A percentile compares a stretch with the other conserved stretches of the same genome.
Conservation (phyloP, 345 rosid genomes). For the Conringia planisiliqua region DNA sequence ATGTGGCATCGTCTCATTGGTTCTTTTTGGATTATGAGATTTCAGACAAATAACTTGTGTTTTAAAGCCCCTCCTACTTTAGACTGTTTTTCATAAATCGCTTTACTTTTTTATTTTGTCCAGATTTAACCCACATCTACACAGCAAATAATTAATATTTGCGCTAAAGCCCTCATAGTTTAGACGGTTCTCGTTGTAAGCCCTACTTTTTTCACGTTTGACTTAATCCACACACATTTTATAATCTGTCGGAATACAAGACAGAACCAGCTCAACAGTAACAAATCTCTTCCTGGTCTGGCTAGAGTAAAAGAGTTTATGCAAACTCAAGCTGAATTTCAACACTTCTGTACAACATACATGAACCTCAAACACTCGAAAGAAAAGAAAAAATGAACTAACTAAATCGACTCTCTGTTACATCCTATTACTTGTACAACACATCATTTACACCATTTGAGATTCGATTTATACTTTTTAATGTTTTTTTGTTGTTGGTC, state of each 20-base stretch:
- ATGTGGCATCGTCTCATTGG: conserved; percentile 32
- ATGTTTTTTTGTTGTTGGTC: neutral
- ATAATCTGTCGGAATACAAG: neutral
- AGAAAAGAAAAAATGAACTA: neutral
- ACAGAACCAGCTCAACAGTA: neutral
- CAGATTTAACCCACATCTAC: neutral
- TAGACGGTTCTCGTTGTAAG: neutral
- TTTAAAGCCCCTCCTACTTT: neutral
- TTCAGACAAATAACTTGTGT: neutral
- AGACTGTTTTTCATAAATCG: neutral
- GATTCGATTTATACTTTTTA: neutral
- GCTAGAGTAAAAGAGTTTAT: conserved; percentile 3
- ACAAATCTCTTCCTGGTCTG: neutral
- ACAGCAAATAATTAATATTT: neutral
- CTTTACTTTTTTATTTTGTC: neutral
- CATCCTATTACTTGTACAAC: conserved; percentile 26
- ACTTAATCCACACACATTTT: neutral
- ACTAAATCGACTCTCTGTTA: conserved; percentile 18
- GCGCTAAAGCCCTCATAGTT: neutral
- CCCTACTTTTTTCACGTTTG: neutral
- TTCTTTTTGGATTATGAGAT: conserved; percentile 33
- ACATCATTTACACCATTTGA: conserved; percentile 28
- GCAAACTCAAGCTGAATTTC: conserved; percentile 14
- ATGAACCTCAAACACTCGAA: conserved; percentile 1
- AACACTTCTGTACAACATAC: conserved; percentile 15